A percentile compares a stretch with the other conserved stretches of the same genome.
Evolutionary conservation across 179 eudicot species (phyloP).

Genomic region (Beta lomatogona): DNA sequence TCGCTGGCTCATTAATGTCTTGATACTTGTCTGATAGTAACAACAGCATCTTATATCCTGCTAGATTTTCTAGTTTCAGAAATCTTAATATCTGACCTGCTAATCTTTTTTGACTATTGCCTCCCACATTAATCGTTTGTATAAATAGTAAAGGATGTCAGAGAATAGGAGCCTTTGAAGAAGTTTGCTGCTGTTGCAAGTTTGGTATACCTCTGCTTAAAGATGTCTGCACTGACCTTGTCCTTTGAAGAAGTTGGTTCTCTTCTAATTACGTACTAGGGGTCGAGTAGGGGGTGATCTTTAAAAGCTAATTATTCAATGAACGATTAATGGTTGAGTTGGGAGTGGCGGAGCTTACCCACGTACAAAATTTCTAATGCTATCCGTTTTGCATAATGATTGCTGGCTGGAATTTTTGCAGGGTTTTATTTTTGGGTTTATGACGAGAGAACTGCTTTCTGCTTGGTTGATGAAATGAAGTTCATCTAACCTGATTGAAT

Average conservation of each 20-base stretch:
- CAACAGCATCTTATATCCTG: background rate
- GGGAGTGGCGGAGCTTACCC: background rate
- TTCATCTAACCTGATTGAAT: background rate
- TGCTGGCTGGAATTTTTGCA: background rate
- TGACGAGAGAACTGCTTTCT: background rate
- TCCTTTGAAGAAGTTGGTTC: conserved; percentile 11
- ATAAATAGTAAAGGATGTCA: background rate
- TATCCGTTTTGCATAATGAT: background rate
- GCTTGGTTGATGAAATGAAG: background rate
- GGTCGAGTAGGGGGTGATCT: background rate
- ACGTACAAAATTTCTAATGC: background rate
- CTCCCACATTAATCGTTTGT: background rate
- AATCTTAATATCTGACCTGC: background rate
- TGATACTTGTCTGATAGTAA: background rate
- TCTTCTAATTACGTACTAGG: background rate
- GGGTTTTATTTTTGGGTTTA: background rate
- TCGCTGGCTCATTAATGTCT: background rate
- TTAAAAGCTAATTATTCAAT: background rate
- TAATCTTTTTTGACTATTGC: background rate
- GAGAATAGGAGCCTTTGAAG: conserved; percentile 5
- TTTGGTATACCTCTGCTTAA: background rate
- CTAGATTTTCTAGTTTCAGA: background rate
- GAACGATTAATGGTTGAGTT: background rate
- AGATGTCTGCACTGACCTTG: conserved; percentile 2
- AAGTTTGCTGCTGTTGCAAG: conserved; percentile 16